These are phyloP conservation scores for Cystofilobasidium bisporidii DNA, from an alignment of 768 basidiomycete genomes.

Conservation along the genomic window DNA sequence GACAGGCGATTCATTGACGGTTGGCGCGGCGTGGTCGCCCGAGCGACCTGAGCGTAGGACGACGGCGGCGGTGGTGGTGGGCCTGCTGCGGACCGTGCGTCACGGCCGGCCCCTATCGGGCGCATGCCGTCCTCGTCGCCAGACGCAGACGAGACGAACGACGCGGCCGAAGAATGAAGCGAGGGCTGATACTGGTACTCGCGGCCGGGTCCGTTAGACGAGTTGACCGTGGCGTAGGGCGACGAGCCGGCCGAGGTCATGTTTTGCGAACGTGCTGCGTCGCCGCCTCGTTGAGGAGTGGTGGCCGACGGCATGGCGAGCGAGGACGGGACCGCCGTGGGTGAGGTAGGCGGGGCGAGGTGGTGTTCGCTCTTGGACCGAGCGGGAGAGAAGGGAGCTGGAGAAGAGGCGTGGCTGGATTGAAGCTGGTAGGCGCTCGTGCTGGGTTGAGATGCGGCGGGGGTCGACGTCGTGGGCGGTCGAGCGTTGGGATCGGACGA, in stretches of 20 bases:
- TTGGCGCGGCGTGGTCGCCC: neutral
- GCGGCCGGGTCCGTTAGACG: too few species aligned
- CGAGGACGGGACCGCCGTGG: neutral
- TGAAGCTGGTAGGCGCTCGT: neutral
- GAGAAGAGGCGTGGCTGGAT: neutral
- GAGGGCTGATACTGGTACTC: neutral
- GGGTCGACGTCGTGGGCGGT: neutral
- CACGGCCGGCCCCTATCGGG: neutral
- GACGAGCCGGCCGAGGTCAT: neutral
- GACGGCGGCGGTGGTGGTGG: neutral
- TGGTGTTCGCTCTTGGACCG: neutral
- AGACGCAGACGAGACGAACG: neutral
- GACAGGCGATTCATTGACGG: neutral
- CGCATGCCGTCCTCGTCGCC: neutral
- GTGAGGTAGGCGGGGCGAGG: neutral
- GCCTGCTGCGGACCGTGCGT: conserved; percentile 1
- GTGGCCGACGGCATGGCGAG: neutral
- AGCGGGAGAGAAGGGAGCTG: neutral
- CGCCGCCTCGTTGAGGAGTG: neutral
- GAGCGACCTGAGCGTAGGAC: neutral
- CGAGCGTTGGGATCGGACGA: too few species aligned
- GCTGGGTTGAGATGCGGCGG: neutral
- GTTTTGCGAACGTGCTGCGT: neutral
- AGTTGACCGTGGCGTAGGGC: neutral
- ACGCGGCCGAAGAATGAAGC: neutral